Percentiles rank a stretch among this genome's conserved stretches.
Conservation (phyloP, 768 basidiomycete genomes). For the Tylopilus sp. region DNA sequence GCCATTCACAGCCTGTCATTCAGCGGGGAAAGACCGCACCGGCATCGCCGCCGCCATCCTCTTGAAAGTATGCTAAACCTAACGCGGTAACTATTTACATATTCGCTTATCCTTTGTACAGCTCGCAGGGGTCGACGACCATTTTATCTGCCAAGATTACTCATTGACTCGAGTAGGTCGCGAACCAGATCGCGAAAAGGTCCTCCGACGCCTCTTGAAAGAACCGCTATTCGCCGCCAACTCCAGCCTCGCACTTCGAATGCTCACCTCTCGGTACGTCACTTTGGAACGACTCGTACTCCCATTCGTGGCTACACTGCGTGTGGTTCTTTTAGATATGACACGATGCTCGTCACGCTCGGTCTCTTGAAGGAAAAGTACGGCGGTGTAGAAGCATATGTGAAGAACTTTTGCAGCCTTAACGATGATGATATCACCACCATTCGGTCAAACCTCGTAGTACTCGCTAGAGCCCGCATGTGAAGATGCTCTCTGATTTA, state of each 20-base stretch:
- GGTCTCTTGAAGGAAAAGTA: slow-evolving; percentile 58
- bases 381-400: slow-evolving; percentile 64
- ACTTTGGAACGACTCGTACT: background rate
- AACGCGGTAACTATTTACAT: background rate
- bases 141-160: slow-evolving; percentile 67
- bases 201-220: slow-evolving; percentile 63
- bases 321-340: slow-evolving; percentile 41
- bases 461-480: slow-evolving; percentile 29
- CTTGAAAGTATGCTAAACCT: slow-evolving; percentile 47
- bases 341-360: slow-evolving; percentile 76
- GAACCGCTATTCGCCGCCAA: slow-evolving; percentile 74
- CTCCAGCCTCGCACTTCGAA: slow-evolving; percentile 73
- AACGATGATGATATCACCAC: slow-evolving; percentile 58
- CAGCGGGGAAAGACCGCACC: slow-evolving; percentile 81
- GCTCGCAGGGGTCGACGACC: slow-evolving; percentile 72
- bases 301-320: background rate
- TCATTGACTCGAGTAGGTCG: slow-evolving; percentile 75
- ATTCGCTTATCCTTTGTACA: slow-evolving; percentile 25
- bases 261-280: slow-evolving; percentile 73
- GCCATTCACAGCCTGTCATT: background rate
- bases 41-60: slow-evolving; percentile 72
- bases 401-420: slow-evolving; percentile 52
- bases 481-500: slow-evolving; percentile 8
- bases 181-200: slow-evolving; percentile 69
- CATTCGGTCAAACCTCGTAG: slow-evolving; percentile 58